These are phyloP conservation scores for Limnanthes douglasii DNA, from an alignment of 345 rosid genomes.

Conservation along the genomic window DNA sequence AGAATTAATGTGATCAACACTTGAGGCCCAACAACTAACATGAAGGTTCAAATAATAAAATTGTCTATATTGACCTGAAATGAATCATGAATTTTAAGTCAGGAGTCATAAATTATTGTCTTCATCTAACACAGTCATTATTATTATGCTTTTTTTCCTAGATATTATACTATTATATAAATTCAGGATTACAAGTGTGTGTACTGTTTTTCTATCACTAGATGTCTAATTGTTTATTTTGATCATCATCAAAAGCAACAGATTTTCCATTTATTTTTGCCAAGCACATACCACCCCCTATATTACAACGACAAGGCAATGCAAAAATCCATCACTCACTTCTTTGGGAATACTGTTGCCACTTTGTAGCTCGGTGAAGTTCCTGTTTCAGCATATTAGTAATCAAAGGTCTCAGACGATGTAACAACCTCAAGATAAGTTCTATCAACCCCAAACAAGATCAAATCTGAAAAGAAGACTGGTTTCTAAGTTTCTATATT, in stretches of 20 bases:
- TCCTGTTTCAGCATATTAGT: conserved; percentile 26
- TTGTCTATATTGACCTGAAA: no score
- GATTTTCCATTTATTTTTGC: not conserved
- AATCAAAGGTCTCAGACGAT: not conserved
- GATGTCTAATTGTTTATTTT: not conserved
- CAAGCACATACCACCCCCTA: not conserved
- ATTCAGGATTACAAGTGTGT: not conserved
- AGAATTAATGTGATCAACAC: no score
- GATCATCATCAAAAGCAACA: not conserved
- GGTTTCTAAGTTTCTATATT: conserved; percentile 4
- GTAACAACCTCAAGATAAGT: conserved; percentile 3
- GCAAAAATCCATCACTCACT: conserved; percentile 20
- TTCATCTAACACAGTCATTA: no score
- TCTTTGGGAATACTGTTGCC: conserved; percentile 23
- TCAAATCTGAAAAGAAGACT: conserved; percentile 8
- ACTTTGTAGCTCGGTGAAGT: conserved; percentile 15
- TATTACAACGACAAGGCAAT: conserved; percentile 1
- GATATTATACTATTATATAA: no score
- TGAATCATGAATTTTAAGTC: no score
- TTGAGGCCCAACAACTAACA: no score
- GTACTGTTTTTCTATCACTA: not conserved
- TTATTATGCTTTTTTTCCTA: not conserved
- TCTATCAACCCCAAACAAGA: no score
- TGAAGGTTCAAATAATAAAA: conserved; percentile 4
- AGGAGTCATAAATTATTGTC: no score